Evolutionary conservation across 495 filamentous ascomycete species (phyloP).

Genomic region (Cercophora sp.): DNA sequence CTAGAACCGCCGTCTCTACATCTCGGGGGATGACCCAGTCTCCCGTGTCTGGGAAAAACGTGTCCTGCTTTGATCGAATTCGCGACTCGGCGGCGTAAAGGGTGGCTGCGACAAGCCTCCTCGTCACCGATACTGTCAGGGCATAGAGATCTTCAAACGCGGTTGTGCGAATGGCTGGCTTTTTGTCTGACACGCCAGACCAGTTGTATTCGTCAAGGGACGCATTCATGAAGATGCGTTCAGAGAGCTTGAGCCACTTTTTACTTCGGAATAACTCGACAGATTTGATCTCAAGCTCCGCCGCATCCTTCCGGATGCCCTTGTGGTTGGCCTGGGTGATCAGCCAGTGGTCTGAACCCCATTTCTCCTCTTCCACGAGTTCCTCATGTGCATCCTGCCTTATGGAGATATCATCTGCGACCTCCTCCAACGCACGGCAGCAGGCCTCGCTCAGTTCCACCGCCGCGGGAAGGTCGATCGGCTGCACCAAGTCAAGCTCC

Average conservation of each 20-base stretch:
- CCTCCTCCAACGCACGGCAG: conserved; percentile 59
- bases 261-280: conserved; percentile 53
- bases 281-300: conserved; percentile 37
- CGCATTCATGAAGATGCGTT: conserved; percentile 75
- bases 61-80: conserved; percentile 40
- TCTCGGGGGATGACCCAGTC: conserved; percentile 53
- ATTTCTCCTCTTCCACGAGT: conserved; percentile 47
- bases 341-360: conserved; percentile 31
- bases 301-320: conserved; percentile 33
- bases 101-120: conserved; percentile 61
- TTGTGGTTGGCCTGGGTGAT: conserved; percentile 19
- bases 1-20: conserved; percentile 60
- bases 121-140: conserved; percentile 62
- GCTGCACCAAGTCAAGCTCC: conserved; percentile 16
- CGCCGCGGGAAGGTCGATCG: conserved; percentile 63
- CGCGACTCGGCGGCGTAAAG: conserved; percentile 60
- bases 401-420: conserved; percentile 57
- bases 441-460: conserved; percentile 66
- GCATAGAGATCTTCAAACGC: conserved; percentile 71
- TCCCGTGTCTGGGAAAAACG: conserved; percentile 28
- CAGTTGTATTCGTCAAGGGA: conserved; percentile 62
- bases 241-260: conserved; percentile 62
- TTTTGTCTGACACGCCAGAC: conserved; percentile 46
- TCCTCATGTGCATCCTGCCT: conserved; percentile 57
- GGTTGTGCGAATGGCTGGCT: conserved; percentile 61